Base-by-base conservation (phyloP, 2,329 filamentous ascomycete species). In the Nemania sp. region DNA sequence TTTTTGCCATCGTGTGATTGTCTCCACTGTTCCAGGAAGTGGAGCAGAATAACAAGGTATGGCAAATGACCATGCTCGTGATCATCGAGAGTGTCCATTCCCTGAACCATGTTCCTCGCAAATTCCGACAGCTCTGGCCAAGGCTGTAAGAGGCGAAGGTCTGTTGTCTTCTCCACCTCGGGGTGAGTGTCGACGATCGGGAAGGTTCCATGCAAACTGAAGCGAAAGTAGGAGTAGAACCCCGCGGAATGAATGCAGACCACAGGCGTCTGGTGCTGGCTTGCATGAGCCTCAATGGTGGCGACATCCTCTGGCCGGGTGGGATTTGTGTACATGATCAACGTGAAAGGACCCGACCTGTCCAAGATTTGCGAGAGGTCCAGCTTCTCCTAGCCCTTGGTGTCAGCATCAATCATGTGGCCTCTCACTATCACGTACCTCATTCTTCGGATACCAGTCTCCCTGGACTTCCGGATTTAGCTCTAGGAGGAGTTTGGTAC, bases 141-240 rank as follows among this genome's bases (percentile, higher is more conserved):
- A 37, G 95, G 94, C 35, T 83, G 84, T 4, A 97, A 79, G 12
- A 99, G 81, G 51, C 95, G 88, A 35, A 99, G 82, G 69, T 99
- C 95, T 58, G 90, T 88, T 0, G 87, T 95, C 7, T 91, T 87
- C 40, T 91, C 90, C 42, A 91, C 87, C 65, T 96, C 92, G 0
- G 95, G 95, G 72, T 99, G 95, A 46, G 95, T 98, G 73, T 99
- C 94, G 64, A 99, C 90, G 59, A 99, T 90, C 5, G 94, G 92
- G 69, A 96, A 97, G 29, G 88, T 86, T n/a, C 86, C 81, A 10
- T 91, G 89, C 29, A 97, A 79, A 67, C 85, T 81, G 29, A 96
- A 81, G n/a, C 87, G 90, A 74, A 98, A 96, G 67, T 90, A 91
- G 1, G 91, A 90, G 76, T 95, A 96, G 78, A 96, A 97, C 29